Evolutionary conservation across 2,329 filamentous ascomycete species (phyloP).

Genomic region (Stagonosporopsis tanaceti): DNA sequence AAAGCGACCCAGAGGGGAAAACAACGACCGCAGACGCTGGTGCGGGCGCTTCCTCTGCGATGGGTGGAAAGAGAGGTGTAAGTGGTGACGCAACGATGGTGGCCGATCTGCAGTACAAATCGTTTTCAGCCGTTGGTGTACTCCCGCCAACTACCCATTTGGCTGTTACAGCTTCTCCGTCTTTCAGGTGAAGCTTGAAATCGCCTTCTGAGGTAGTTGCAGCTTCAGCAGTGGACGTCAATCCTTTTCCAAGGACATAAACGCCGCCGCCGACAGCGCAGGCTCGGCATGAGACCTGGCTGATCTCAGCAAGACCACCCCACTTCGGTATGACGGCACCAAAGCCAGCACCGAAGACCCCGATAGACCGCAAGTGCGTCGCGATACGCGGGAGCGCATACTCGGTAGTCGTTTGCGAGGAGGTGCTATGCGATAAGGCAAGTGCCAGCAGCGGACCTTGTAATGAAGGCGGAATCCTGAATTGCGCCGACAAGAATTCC

Average conservation of each 20-base stretch:
- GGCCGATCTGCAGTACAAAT: constrained; percentile 66
- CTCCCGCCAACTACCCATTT: constrained; percentile 61
- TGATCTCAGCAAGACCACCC: constrained; percentile 87
- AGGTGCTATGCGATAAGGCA: constrained; percentile 71
- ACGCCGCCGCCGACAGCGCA: constrained; percentile 89
- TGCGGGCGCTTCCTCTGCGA: constrained; percentile 76
- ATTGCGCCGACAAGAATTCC: constrained; percentile 65
- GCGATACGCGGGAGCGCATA: constrained; percentile 77
- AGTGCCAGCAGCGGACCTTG: constrained; percentile 73
- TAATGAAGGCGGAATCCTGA: constrained; percentile 67
- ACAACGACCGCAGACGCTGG: constrained; percentile 78
- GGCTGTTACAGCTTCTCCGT: constrained; percentile 65
- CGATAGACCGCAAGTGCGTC: constrained; percentile 84
- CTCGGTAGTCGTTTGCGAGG: constrained; percentile 65
- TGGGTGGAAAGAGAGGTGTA: constrained; percentile 70
- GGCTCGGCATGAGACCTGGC: constrained; percentile 89
- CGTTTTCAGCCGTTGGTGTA: constrained; percentile 12
- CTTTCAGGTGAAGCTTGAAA: constrained; percentile 62
- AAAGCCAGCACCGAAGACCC: constrained; percentile 87
- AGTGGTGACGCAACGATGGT: constrained; percentile 74
- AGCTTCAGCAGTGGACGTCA: constrained; percentile 48
- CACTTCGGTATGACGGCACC: constrained; percentile 91
- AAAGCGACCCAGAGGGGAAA: constrained; percentile 68
- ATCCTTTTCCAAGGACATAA: constrained; percentile 81
- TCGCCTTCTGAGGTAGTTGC: constrained; percentile 18